Percentiles rank a stretch among this genome's conserved stretches.
Evolutionary conservation across 805 yeast genomes (phyloP).

Genomic region (Wickerhamiella musiphila): DNA sequence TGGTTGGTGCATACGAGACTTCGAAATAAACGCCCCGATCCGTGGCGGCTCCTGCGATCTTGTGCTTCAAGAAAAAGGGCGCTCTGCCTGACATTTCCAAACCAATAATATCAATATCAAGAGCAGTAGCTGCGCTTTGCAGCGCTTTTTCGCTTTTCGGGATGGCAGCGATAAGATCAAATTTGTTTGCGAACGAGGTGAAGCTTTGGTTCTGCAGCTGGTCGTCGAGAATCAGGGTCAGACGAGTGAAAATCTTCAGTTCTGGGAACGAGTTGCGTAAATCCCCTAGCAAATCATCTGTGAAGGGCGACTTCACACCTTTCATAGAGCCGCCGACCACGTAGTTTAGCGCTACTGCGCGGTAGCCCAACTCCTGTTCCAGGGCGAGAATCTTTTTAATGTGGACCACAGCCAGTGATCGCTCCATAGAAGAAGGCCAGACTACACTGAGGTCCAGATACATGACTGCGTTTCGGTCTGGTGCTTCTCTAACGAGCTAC

Average conservation of each 20-base stretch:
- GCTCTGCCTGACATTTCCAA: constrained; percentile 46
- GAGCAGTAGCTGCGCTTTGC: constrained; percentile 49
- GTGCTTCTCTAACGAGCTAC: no score
- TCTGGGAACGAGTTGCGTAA: constrained; percentile 24
- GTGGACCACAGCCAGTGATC: no score
- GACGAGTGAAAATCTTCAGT: constrained; percentile 42
- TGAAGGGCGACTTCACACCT: constrained; percentile 7
- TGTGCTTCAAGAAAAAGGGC: constrained; percentile 68
- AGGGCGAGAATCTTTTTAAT: constrained; percentile 14
- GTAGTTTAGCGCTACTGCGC: constrained; percentile 62
- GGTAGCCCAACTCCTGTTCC: constrained; percentile 35
- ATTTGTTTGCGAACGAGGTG: constrained; percentile 25
- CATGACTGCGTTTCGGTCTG: no score
- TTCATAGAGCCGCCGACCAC: constrained; percentile 14
- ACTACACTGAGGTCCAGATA: no score
- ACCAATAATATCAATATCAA: constrained; percentile 71
- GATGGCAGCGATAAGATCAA: constrained; percentile 67
- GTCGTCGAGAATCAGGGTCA: constrained; percentile 63
- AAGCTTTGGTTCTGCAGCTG: constrained; percentile 57
- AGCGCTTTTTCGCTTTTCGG: constrained; percentile 71
- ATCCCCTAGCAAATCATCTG: constrained; percentile 15
- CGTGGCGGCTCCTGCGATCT: constrained; percentile 66
- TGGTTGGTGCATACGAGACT: constrained; percentile 39
- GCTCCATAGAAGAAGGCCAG: no score
- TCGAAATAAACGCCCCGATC: constrained; percentile 74